A percentile compares a stretch with the other conserved stretches of the same genome.
phyloP scores from a whole-genome alignment of 177 flowering plant species.

The Telopea speciosissima region DNA sequence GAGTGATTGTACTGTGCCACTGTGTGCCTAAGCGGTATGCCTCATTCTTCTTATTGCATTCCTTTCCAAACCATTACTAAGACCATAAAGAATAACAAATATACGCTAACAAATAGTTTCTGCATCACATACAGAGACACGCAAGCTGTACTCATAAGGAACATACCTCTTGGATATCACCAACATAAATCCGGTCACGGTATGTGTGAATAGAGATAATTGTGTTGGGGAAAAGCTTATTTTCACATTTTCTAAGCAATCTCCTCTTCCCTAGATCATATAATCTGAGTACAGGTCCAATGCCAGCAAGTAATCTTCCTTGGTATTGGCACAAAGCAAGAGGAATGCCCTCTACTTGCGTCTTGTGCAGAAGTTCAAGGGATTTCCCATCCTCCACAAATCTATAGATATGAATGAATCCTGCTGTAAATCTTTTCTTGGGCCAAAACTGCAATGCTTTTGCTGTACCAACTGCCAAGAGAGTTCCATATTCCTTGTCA shows the following conservation, averaged over 20 bases:
- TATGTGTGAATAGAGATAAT: conserved; percentile 82
- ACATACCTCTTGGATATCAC: conserved; percentile 97
- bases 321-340: conserved; percentile 91
- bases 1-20: background rate
- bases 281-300: conserved; percentile 81
- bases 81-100: background rate
- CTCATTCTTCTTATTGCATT: background rate
- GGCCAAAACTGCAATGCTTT: conserved; percentile 91
- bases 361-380: conserved; percentile 94
- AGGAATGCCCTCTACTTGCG: conserved; percentile 95
- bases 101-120: background rate
- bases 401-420: conserved; percentile 86
- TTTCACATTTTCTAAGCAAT: conserved; percentile 95
- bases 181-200: conserved; percentile 95
- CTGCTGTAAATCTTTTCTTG: conserved; percentile 54
- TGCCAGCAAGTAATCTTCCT: conserved; percentile 93
- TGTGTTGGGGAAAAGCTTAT: conserved; percentile 89
- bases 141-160: background rate
- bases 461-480: conserved; percentile 96
- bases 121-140: background rate
- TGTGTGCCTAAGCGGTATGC: background rate
- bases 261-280: conserved; percentile 91
- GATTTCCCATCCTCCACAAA: conserved; percentile 89
- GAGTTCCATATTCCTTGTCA: conserved; percentile 94
- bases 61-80: no score